Evolutionary conservation across 495 filamentous ascomycete species (phyloP), one percentile per base, ranked within the genome.

Genomic region (Staphylotrichum longicolle): DNA sequence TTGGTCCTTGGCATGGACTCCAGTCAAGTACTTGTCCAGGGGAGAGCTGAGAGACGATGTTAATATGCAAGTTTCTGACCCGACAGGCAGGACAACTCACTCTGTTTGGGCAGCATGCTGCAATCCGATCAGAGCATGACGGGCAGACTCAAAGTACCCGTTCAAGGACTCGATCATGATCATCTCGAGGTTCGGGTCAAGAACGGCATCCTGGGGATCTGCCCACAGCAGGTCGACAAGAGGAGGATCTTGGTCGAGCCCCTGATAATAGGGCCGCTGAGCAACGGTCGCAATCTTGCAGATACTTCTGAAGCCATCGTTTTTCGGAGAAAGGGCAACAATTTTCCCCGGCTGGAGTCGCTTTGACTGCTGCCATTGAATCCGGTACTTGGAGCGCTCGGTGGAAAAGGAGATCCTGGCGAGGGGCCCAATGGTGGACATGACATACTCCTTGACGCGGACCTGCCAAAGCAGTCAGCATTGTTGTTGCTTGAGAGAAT

Each of bases 141-240:
- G 82, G 40, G 81, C 75, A 0, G 88, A 83, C 69, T 96, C 92
- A 56, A 83, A 95, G 66, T 89, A 95, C 4, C 88, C 86, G 5
- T 70, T 71, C 7, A 85, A 77, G 4, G 86, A 78, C 66, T 96
- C 90, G 0, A 94, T 78, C 90, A 96, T 94, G 35, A 93, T 63
- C 74, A 87, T 87, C 66, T 90, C 84, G 45, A 83, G 69, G 34
- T 82, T 80, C 2, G 90, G 84, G 68, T 96, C 90, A 54, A 95
- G 77, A 20, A 80, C 57, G 2, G 77, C 74, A 57, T 91, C 86
- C 14, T 84, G 77, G 0, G 82, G 67, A 5, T 78, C 70, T 4
- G 83, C 81, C 71, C 93, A 91, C 67, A 88, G 86, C 3, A 96
- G 77, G 60, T 96, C 90, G 7, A 96, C 82, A 57, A 89, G 82